These are phyloP conservation scores for Corchorus capsularis DNA, from an alignment of 345 rosid species.

Conservation along the genomic window DNA sequence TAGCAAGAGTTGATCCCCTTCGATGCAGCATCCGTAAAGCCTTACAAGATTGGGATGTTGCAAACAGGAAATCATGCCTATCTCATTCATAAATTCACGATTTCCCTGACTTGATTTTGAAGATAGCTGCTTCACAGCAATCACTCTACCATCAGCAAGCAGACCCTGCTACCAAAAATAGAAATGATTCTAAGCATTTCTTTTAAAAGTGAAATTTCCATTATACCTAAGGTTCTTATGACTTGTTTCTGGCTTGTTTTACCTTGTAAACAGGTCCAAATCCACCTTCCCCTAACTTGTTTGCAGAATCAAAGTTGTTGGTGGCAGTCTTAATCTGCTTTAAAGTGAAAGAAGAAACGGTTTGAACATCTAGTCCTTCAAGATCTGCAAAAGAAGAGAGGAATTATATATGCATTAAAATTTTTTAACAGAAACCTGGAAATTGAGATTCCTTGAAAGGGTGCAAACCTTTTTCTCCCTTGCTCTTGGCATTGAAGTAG, in stretches of 20 bases:
- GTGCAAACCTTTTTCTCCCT: constrained; percentile 22
- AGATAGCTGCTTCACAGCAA: constrained; percentile 79
- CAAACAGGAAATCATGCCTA: constrained; percentile 64
- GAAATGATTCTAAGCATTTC: background rate
- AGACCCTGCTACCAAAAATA: constrained; percentile 39
- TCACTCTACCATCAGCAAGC: constrained; percentile 53
- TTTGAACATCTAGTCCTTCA: constrained; percentile 25
- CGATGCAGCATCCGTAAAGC: constrained; percentile 69
- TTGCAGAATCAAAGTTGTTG: constrained; percentile 41
- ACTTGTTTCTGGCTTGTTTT: background rate
- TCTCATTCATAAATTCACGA: constrained; percentile 70
- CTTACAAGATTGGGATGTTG: constrained; percentile 78
- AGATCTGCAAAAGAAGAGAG: constrained; percentile 24
- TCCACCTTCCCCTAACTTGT: constrained; percentile 74
- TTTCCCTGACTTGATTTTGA: constrained; percentile 73
- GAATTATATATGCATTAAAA: background rate
- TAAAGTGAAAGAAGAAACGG: constrained; percentile 38
- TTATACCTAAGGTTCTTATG: background rate
- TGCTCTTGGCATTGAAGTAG: constrained; percentile 12
- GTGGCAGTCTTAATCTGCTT: constrained; percentile 62
- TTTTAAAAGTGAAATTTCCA: background rate
- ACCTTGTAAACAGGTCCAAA: constrained; percentile 73
- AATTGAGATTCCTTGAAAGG: background rate
- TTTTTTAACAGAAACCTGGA: background rate
- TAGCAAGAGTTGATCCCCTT: constrained; percentile 54